These are phyloP conservation scores for Haberlea rhodopensis DNA, from an alignment of 257 asterid genomes.

Conservation along the genomic window DNA sequence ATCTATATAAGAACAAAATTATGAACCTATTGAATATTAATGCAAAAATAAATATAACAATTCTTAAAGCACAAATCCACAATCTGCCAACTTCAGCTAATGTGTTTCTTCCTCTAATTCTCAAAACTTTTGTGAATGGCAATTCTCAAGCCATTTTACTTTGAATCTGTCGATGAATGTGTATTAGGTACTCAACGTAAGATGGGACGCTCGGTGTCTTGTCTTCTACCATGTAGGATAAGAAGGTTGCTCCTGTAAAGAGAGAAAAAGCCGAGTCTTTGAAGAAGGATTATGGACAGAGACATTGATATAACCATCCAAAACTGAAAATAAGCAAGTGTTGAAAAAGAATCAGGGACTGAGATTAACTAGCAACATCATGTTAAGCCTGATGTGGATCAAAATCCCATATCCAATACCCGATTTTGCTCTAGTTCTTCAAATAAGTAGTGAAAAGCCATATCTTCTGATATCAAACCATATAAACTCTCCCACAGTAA, in stretches of 20 bases:
- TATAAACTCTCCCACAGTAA: not conserved
- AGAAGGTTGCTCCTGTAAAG: constrained; percentile 64
- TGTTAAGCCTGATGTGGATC: too few species aligned
- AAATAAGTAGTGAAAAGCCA: too few species aligned
- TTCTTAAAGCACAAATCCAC: constrained; percentile 16
- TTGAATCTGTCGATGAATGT: constrained; percentile 92
- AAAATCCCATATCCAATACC: not conserved
- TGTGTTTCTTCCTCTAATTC: constrained; percentile 12
- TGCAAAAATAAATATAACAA: not conserved
- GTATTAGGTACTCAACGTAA: constrained; percentile 86
- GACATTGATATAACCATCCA: not conserved
- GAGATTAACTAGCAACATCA: not conserved
- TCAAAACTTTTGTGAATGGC: not conserved
- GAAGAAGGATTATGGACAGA: not conserved
- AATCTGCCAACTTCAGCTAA: constrained; percentile 22
- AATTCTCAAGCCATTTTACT: constrained; percentile 72
- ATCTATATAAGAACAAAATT: not conserved
- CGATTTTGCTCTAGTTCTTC: not conserved
- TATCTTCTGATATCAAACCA: not conserved
- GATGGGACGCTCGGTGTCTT: constrained; percentile 70
- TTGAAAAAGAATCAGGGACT: not conserved
- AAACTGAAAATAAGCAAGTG: not conserved
- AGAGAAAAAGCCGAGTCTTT: not conserved
- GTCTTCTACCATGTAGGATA: constrained; percentile 86
- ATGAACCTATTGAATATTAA: not conserved